These are phyloP conservation scores for Monosporascus ibericus DNA, from an alignment of 2,329 filamentous ascomycete species.

Conservation along the genomic window DNA sequence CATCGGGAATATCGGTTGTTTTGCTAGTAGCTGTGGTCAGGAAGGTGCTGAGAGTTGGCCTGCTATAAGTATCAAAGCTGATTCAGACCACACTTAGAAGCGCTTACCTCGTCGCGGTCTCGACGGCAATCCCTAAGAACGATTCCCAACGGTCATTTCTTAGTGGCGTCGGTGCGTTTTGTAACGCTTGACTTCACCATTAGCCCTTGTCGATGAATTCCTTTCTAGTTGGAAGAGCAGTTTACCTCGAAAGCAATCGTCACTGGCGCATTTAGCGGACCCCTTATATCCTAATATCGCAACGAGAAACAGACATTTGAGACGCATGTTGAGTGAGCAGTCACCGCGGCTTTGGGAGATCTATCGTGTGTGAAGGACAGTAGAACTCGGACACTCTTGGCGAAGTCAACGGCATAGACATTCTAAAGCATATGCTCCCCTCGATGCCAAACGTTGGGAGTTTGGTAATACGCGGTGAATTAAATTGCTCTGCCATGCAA, in stretches of 20 bases:
- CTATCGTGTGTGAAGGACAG: constrained; percentile 1
- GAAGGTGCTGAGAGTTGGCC: constrained; percentile 4
- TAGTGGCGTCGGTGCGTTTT: constrained; percentile 1
- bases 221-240: background rate
- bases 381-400: constrained; percentile 1
- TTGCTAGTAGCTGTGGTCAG: constrained; percentile 2
- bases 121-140: constrained; percentile 3
- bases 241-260: constrained; percentile 10
- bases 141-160: constrained; percentile 9
- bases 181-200: background rate
- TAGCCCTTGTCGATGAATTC: background rate
- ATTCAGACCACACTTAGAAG: background rate
- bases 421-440: background rate
- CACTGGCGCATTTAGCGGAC: constrained; percentile 4
- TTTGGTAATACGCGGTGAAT: background rate
- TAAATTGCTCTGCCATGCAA: constrained; percentile 9
- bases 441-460: background rate
- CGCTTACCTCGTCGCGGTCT: constrained; percentile 7
- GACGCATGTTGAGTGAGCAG: constrained; percentile 6
- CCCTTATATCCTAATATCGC: constrained; percentile 1
- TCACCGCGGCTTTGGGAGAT: background rate
- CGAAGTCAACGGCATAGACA: background rate
- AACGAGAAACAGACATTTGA: constrained; percentile 1
- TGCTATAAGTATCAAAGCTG: background rate
- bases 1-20: constrained; percentile 8